phyloP scores from a whole-genome alignment of 2,329 filamentous ascomycete genomes.

The Fusarium penzigii region DNA sequence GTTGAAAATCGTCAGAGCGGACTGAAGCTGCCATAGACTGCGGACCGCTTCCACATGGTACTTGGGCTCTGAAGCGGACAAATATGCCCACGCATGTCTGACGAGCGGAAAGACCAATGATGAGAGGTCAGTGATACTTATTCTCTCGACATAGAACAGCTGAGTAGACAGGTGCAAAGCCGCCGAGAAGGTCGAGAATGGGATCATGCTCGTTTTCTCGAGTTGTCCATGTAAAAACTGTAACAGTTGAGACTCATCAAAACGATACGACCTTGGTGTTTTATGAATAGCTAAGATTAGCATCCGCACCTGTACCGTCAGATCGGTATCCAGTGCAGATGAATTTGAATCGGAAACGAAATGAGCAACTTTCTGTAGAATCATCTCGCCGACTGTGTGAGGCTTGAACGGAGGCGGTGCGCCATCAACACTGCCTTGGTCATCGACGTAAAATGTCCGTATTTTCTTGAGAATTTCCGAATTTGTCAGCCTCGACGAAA shows the following conservation, averaged over 20 bases:
- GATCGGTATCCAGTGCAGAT: conserved; percentile 44
- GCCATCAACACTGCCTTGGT: conserved; percentile 69
- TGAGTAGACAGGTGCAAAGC: conserved; percentile 59
- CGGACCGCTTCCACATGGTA: conserved; percentile 93
- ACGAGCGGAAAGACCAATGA: conserved; percentile 69
- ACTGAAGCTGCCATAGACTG: conserved; percentile 83
- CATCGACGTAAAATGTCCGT: conserved; percentile 66
- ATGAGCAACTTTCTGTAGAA: conserved; percentile 60
- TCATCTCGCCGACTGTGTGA: conserved; percentile 58
- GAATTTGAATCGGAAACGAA: conserved; percentile 50
- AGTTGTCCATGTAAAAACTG: conserved; percentile 53
- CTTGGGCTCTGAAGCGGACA: conserved; percentile 82
- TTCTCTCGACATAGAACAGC: conserved; percentile 55
- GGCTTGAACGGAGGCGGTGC: conserved; percentile 60
- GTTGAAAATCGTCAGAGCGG: conserved; percentile 63
- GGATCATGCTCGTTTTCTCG: conserved; percentile 37
- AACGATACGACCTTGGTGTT: conserved; percentile 42
- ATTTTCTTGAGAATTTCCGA: conserved; percentile 62
- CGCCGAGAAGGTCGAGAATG: conserved; percentile 59
- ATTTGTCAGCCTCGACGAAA: conserved; percentile 24
- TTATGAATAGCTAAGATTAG: conserved; percentile 61
- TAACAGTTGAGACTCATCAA: conserved; percentile 50
- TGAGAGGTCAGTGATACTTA: conserved; percentile 54
- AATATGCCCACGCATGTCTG: conserved; percentile 72
- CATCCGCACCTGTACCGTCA: conserved; percentile 60